Percentiles rank a stretch among this genome's conserved stretches.
These are phyloP conservation scores for Pseudogymnoascus sp. DNA, from an alignment of 2,329 filamentous ascomycete genomes.

Conservation along the genomic window DNA sequence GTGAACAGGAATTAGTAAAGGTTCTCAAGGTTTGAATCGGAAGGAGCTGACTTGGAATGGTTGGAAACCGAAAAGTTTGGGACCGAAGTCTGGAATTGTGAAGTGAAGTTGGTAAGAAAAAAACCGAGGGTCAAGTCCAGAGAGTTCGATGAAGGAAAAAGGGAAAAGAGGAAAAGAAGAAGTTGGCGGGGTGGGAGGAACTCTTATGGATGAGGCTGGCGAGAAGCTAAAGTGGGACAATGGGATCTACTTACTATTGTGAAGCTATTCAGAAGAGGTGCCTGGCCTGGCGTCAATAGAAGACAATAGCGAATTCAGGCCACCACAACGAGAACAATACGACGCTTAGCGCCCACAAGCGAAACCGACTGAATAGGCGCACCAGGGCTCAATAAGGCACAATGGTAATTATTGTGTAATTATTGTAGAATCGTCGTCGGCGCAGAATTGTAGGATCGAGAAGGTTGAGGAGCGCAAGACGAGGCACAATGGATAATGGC, in stretches of 20 bases:
- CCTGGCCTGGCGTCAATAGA: background rate
- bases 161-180: background rate
- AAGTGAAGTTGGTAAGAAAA: slow-evolving; percentile 2
- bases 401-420: background rate
- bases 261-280: slow-evolving; percentile 11
- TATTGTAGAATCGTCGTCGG: background rate
- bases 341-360: background rate
- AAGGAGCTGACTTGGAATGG: background rate
- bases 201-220: background rate
- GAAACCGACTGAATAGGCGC: background rate
- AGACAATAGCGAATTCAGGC: slow-evolving; percentile 10
- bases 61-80: background rate
- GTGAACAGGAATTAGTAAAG: background rate
- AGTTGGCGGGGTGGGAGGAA: background rate
- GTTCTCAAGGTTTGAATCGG: background rate
- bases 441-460: background rate
- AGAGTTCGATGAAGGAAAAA: background rate
- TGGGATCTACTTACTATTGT: slow-evolving; percentile 11
- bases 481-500: background rate
- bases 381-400: background rate
- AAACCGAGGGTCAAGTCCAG: slow-evolving; percentile 4
- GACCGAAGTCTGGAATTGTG: slow-evolving; percentile 4
- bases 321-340: background rate
- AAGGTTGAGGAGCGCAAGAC: background rate
- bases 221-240: background rate